Evolutionary conservation across 2,329 filamentous ascomycete species (phyloP), one percentile per base, ranked within the genome.

Genomic region (Paracamarosporium sp.): DNA sequence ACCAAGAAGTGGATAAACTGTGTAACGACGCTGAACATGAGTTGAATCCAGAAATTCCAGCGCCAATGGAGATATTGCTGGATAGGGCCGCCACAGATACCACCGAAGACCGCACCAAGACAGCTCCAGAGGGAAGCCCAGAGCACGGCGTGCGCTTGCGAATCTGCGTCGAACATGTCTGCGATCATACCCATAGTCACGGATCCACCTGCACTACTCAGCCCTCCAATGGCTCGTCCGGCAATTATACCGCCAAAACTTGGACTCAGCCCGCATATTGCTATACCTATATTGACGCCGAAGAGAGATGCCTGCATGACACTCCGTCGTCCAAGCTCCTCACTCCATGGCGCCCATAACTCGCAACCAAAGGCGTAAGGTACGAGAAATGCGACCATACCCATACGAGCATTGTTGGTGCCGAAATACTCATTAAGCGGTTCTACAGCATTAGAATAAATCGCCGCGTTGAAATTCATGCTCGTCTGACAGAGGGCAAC

Each of bases 331-430:
- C 92, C 91, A 55, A 92, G 82, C 68, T 95, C 92, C 73, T 95
- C 92, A 35, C 86, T 90, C 90, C 91, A 84, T 65, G 30, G 91
- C 0, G 91, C 91, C 91, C 91, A 95, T 0, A 94, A 82, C 74
- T 95, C 91, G 72, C 92, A 95, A 24, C 91, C 91, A 70, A 95
- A 92, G 28, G 90, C 91, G 71, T 95, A 95, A 1, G 88, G 74
- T 41, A 95, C 83, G 44, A 95, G 78, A 78, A 93, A 95, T 63
- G 92, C 86, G 79, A 90, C 88, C 65, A 90, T 89, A 68, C 91
- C 91, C 7, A 65, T 62, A 33, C 78, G 62, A 72, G 80, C 62
- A 75, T 80, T 54, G 66, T 73, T 88, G 60, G 93, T 86, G 50
- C 78, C 65, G 67, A 90, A 94, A 57, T 92, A 81, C 22, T 87